Evolutionary conservation across 306 rosid genomes (phyloP).

Genomic region (Rosa lucieae): DNA sequence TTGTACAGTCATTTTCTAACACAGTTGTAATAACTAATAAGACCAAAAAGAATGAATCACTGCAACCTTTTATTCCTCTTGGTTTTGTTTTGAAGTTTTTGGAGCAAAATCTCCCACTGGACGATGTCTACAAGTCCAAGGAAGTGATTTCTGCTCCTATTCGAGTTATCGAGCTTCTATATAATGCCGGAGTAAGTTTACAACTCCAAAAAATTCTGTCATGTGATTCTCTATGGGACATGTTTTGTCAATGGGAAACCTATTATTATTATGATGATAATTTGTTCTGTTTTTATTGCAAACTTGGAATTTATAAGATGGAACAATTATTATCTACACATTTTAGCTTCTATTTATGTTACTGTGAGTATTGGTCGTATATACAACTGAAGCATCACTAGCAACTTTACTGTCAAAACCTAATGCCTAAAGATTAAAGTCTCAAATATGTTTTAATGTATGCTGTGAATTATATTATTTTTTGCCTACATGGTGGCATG

Average conservation of each 20-base stretch:
- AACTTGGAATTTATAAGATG: not conserved
- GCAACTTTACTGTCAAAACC: not conserved
- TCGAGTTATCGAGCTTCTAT: slow-evolving; percentile 84
- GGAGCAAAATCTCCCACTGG: slow-evolving; percentile 96
- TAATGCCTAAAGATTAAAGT: not conserved
- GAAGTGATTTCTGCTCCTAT: slow-evolving; percentile 89
- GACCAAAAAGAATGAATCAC: not conserved
- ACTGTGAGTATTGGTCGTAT: not conserved
- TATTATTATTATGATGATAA: not conserved
- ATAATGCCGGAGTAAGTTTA: slow-evolving; percentile 85
- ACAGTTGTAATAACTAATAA: not conserved
- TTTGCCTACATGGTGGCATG: not conserved
- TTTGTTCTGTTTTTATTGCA: not conserved
- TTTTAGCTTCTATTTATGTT: not conserved
- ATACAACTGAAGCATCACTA: not conserved
- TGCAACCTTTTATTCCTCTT: not conserved
- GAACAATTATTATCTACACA: not conserved
- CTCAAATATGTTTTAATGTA: not conserved
- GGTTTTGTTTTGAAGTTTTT: slow-evolving; percentile 47
- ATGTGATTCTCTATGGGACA: not conserved
- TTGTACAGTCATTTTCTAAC: slow-evolving; percentile 18
- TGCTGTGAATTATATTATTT: not conserved
- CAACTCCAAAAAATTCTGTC: slow-evolving; percentile 5
- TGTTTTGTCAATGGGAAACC: not conserved
- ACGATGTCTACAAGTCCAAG: slow-evolving; percentile 71